Evolutionary conservation across 192 early-diverging fungal genomes (phyloP).

Genomic region (Chytriomyces sp.): DNA sequence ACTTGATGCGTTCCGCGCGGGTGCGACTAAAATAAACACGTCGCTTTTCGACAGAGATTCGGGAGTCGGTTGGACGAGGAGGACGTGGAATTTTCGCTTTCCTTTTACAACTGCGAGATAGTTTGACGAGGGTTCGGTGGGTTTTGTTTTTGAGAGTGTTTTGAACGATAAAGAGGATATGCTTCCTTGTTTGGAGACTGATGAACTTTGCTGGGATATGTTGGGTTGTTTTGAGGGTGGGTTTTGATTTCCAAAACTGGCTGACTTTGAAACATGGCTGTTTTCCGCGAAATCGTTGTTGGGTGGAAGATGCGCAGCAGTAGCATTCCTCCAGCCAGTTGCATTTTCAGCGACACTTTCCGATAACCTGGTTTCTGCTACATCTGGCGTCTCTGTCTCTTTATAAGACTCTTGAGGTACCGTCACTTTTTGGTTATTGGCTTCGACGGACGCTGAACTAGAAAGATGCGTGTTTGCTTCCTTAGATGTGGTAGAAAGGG

Average conservation of each 20-base stretch:
- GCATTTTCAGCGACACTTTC: neutral
- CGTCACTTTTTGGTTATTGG: no score
- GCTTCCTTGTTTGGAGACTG: neutral
- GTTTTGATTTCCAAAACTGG: neutral
- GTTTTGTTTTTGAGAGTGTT: constrained; percentile 10
- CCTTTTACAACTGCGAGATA: constrained; percentile 40
- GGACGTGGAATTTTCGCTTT: constrained; percentile 35
- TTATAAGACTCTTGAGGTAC: no score
- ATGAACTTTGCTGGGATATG: neutral
- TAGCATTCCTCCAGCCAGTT: neutral
- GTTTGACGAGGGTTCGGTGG: neutral
- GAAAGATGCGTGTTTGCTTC: no score
- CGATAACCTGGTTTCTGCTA: neutral
- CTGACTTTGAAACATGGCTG: no score
- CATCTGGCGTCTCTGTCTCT: no score
- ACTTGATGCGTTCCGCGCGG: neutral
- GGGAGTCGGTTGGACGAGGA: constrained; percentile 9
- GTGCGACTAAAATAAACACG: constrained; percentile 38
- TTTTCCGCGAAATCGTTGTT: neutral
- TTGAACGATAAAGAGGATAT: neutral
- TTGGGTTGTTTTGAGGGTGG: neutral
- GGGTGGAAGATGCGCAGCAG: neutral
- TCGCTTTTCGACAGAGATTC: constrained; percentile 27
- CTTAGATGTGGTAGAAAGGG: no score
- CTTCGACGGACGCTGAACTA: no score